Percentiles rank a stretch among this genome's conserved stretches.
Evolutionary conservation across 2,329 filamentous ascomycete genomes (phyloP).

Genomic region (Ascochyta koolunga): DNA sequence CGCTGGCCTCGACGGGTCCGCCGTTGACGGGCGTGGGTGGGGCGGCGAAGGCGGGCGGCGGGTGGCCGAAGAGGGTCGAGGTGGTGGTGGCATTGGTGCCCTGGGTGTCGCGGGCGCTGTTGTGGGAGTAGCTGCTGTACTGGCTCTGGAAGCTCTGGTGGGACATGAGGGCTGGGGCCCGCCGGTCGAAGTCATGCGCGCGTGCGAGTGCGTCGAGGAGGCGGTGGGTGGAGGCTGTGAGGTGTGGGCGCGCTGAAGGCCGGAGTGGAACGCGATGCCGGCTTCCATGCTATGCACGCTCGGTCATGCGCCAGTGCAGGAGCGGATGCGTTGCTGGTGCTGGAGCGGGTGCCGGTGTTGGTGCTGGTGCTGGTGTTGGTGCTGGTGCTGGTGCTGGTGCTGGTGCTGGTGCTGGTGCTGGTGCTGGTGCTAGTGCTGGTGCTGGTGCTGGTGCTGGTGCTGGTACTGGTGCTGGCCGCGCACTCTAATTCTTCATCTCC

Average conservation of each 20-base stretch:
- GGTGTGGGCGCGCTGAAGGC: slow-evolving; percentile 28
- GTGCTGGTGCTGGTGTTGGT: too few relatives aligned
- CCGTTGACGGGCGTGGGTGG: slow-evolving; percentile 53
- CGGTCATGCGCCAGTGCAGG: not conserved
- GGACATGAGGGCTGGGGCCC: slow-evolving; percentile 50
- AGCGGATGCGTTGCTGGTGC: too few relatives aligned
- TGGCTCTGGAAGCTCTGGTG: slow-evolving; percentile 55
- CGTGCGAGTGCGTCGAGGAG: slow-evolving; percentile 34
- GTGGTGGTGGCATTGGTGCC: slow-evolving; percentile 54
- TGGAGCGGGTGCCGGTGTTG: too few relatives aligned
- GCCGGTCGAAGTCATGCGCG: slow-evolving; percentile 44
- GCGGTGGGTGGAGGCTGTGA: slow-evolving; percentile 33
- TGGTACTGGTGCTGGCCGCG: not conserved
- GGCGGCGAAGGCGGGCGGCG: slow-evolving; percentile 40
- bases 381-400: too few relatives aligned
- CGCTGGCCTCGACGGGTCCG: slow-evolving; percentile 74
- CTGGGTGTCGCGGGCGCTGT: slow-evolving; percentile 54
- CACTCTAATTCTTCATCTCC: slow-evolving; percentile 36
- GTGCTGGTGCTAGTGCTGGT: too few relatives aligned
- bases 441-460: not conserved
- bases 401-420: too few relatives aligned
- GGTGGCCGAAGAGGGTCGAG: slow-evolving; percentile 53
- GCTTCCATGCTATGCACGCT: slow-evolving; percentile 34
- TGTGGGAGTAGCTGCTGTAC: slow-evolving; percentile 56
- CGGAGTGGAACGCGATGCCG: slow-evolving; percentile 27